Evolutionary conservation across 176 grass and related monocot genomes (phyloP).

Genomic region (Poa annua): DNA sequence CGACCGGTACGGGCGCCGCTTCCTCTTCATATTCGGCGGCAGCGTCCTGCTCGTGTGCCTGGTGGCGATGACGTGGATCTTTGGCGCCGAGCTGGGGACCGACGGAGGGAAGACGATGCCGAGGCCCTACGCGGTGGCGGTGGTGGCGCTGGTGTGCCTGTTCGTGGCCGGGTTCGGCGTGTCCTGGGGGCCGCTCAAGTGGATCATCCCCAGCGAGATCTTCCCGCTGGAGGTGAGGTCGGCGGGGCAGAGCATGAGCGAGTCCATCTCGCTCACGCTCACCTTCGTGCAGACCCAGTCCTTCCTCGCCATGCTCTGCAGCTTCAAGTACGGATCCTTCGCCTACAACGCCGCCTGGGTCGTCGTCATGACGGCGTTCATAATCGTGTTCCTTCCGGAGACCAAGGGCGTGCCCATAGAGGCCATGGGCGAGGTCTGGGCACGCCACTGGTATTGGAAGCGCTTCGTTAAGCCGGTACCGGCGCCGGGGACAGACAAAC

Average conservation of each 20-base stretch:
- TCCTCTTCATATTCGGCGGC: slow-evolving; percentile 44
- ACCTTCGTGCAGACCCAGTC: slow-evolving; percentile 51
- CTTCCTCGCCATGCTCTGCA: slow-evolving; percentile 48
- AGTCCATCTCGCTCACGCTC: slow-evolving; percentile 44
- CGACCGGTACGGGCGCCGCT: slow-evolving; percentile 43
- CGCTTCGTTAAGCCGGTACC: slow-evolving; percentile 27
- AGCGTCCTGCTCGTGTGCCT: slow-evolving; percentile 39
- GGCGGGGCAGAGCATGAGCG: slow-evolving; percentile 49
- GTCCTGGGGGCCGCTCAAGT: slow-evolving; percentile 59
- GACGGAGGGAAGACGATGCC: slow-evolving; percentile 26
- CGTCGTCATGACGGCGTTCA: slow-evolving; percentile 49
- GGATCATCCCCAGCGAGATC: slow-evolving; percentile 63
- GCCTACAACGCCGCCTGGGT: slow-evolving; percentile 56
- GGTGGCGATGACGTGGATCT: slow-evolving; percentile 38
- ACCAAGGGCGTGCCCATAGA: slow-evolving; percentile 88
- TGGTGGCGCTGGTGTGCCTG: slow-evolving; percentile 57
- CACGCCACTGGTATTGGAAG: slow-evolving; percentile 62
- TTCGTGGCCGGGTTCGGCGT: slow-evolving; percentile 48
- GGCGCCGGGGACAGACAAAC: neutral
- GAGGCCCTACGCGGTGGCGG: slow-evolving; percentile 37
- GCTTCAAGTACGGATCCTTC: slow-evolving; percentile 45
- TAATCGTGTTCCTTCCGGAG: slow-evolving; percentile 63
- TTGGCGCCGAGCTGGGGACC: slow-evolving; percentile 21
- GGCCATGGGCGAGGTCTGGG: slow-evolving; percentile 50
- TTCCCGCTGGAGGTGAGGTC: slow-evolving; percentile 58